phyloP scores from a whole-genome alignment of 208 protist species.

The Trypanosoma vivax region DNA sequence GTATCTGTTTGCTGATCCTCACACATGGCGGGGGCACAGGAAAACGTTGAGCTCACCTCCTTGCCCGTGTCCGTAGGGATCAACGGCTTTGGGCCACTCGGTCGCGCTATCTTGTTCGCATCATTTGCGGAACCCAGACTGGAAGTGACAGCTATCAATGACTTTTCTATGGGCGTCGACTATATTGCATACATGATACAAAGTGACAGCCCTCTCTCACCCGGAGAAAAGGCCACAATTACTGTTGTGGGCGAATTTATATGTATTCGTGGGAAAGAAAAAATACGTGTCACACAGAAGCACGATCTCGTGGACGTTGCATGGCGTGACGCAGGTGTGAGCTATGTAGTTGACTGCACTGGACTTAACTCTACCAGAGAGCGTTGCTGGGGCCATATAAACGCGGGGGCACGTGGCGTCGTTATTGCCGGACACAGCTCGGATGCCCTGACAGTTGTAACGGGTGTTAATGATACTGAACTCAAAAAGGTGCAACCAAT shows the following conservation, averaged over 20 bases:
- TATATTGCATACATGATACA: slow-evolving; percentile 92
- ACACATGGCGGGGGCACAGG: background rate
- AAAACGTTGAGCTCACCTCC: slow-evolving; percentile 3
- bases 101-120: slow-evolving; percentile 88
- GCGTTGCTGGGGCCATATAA: slow-evolving; percentile 85
- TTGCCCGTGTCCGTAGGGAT: slow-evolving; percentile 70
- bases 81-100: slow-evolving; percentile 96
- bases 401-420: slow-evolving; percentile 94
- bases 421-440: slow-evolving; percentile 96
- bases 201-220: slow-evolving; percentile 82
- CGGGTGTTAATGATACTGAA: slow-evolving; percentile 91
- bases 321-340: slow-evolving; percentile 85
- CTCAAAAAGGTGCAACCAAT: slow-evolving; percentile 75
- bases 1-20: background rate
- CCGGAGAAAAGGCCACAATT: slow-evolving; percentile 46
- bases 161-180: slow-evolving; percentile 90
- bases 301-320: slow-evolving; percentile 85
- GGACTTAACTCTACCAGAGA: slow-evolving; percentile 95
- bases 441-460: slow-evolving; percentile 93
- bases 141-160: slow-evolving; percentile 91
- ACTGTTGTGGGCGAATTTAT: slow-evolving; percentile 29
- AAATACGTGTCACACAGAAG: slow-evolving; percentile 35
- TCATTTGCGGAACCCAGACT: slow-evolving; percentile 55
- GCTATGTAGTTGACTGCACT: slow-evolving; percentile 97
- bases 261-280: slow-evolving; percentile 33